Percentiles rank a stretch among this genome's conserved stretches.
Conservation (phyloP, 768 basidiomycete genomes). For the Mycena rosella region DNA sequence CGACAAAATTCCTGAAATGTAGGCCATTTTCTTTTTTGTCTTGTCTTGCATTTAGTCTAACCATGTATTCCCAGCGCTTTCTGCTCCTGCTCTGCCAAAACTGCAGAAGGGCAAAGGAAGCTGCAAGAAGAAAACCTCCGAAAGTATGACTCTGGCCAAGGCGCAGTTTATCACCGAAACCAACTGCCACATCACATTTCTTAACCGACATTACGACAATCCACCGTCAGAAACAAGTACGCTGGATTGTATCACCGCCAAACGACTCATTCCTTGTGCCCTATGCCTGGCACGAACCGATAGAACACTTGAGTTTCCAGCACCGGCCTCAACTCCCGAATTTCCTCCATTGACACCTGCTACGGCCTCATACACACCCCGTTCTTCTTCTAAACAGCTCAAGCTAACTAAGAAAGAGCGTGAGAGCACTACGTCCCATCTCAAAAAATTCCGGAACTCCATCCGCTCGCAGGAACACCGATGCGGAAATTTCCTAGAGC, state of each 20-base stretch:
- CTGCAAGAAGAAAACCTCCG: too few relatives aligned
- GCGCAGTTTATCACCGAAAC: not conserved
- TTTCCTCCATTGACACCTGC: not conserved
- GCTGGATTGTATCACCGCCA: not conserved
- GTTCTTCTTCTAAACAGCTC: not conserved
- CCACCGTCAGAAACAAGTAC: not conserved
- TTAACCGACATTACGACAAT: not conserved
- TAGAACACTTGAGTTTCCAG: not conserved
- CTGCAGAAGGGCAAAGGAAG: too few relatives aligned
- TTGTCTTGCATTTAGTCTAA: too few relatives aligned
- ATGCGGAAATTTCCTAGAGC: not conserved
- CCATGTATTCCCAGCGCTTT: too few relatives aligned
- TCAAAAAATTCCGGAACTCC: not conserved
- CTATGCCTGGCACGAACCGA: not conserved
- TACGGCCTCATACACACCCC: too few relatives aligned
- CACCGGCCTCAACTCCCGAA: not conserved
- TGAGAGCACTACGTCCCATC: not conserved
- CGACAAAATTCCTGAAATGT: too few relatives aligned
- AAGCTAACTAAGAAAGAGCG: constrained; percentile 1
- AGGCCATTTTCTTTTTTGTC: too few relatives aligned
- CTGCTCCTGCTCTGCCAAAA: too few relatives aligned
- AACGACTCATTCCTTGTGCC: not conserved
- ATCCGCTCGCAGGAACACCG: not conserved
- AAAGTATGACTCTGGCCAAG: too few relatives aligned
- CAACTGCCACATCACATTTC: not conserved